These are phyloP conservation scores for Alternaria brassicae DNA, from an alignment of 2,329 filamentous ascomycete species.

Conservation along the genomic window DNA sequence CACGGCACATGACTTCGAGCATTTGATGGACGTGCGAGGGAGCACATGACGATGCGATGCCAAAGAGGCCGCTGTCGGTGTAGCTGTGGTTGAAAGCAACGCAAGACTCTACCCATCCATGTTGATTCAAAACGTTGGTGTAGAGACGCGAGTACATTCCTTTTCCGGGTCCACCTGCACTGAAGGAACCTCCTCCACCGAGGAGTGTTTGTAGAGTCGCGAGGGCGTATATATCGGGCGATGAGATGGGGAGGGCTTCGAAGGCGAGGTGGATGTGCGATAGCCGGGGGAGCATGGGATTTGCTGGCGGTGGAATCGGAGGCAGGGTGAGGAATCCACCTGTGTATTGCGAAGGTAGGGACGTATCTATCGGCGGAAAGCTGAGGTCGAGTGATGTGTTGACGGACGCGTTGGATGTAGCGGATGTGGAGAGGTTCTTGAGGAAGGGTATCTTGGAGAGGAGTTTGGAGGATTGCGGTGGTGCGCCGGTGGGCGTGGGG, in stretches of 20 bases:
- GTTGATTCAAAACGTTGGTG: slow-evolving; percentile 96
- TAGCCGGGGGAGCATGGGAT: slow-evolving; percentile 78
- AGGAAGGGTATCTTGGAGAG: slow-evolving; percentile 88
- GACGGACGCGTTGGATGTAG: slow-evolving; percentile 65
- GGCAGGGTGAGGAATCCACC: slow-evolving; percentile 91
- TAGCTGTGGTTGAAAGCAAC: slow-evolving; percentile 97
- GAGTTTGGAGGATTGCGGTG: slow-evolving; percentile 67
- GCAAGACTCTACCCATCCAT: slow-evolving; percentile 96
- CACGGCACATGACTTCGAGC: slow-evolving; percentile 94
- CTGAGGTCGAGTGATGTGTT: slow-evolving; percentile 57
- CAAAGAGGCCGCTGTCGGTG: slow-evolving; percentile 93
- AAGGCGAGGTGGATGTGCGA: slow-evolving; percentile 96
- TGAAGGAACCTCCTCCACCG: slow-evolving; percentile 95
- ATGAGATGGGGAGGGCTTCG: slow-evolving; percentile 89
- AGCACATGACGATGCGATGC: slow-evolving; percentile 85
- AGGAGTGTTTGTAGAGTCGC: slow-evolving; percentile 95
- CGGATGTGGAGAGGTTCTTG: slow-evolving; percentile 83
- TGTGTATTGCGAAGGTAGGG: slow-evolving; percentile 79
- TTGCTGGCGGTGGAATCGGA: slow-evolving; percentile 76
- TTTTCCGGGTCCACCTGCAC: slow-evolving; percentile 93
- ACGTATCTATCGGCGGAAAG: slow-evolving; percentile 63
- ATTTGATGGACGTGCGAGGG: slow-evolving; percentile 80
- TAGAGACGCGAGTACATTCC: slow-evolving; percentile 99
- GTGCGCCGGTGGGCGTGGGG: slow-evolving; percentile 48
- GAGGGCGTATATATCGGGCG: slow-evolving; percentile 93